Evolutionary conservation across 176 grass and related monocot genomes (phyloP), one percentile per base, ranked within the genome.

Genomic region (Avena insularis): DNA sequence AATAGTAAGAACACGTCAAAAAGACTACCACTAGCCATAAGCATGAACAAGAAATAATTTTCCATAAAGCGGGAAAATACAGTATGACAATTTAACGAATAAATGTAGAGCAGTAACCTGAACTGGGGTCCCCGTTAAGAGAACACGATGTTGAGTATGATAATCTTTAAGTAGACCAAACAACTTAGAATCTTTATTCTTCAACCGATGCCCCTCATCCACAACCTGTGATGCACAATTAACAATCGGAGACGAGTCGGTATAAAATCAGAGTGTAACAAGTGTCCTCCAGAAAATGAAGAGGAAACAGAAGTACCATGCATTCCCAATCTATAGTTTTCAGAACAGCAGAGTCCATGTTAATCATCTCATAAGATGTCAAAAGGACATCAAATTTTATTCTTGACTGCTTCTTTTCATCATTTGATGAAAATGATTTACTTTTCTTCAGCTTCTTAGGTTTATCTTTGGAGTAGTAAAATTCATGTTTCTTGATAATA

Each of bases 351-450:
- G 97, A 99, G 57, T 99, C 97, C 97, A 99, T 99, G 86, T 99
- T 99, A 83, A 99, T 95, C 97, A 99, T 99, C 91, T 99, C 97
- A 87, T 99, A 99, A 83, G 97, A 97, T 79, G 97, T 99, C 83
- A 99, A 85, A 76, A 99, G 94, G 75, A 99, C 97, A 86, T 99
- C 94, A 91, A 99, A 99, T 59, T 96, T 99, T 89, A 97, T 94
- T 87, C 91, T 94, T 54, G 92, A 90, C 66, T 97, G 92, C 83
- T 87, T 99, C 48, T 85, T 97, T 64, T 88, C 86, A 78, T 86
- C 93, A 71, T 49, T 92, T 82, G 81, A 79, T 57, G 89, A 87
- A 85, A 77, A 75, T 80, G 83, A 45, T 90, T 93, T 94, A 88
- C 88, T 97, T 78, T 96, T 97, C 88, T 99, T 99, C 31, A 82